Conservation (phyloP, 345 rosid genomes). For the Eucalyptus paniculata region DNA sequence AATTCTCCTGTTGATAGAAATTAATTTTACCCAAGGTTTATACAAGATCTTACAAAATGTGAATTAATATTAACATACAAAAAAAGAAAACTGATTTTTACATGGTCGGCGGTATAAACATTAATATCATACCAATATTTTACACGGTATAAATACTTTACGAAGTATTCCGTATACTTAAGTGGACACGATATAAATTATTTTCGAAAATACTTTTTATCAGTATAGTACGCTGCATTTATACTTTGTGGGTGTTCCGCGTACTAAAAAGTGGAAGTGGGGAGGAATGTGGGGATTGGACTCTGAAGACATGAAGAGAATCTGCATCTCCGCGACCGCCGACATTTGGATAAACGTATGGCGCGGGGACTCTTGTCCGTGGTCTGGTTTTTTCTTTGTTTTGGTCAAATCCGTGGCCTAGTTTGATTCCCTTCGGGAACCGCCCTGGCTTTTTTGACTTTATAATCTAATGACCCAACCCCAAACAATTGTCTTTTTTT, state of each 20-base stretch:
- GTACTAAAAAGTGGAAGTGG: not conserved
- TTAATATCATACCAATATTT: not conserved
- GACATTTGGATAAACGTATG: not conserved
- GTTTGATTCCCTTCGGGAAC: not conserved
- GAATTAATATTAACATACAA: not conserved
- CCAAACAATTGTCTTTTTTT: not conserved
- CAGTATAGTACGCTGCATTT: not conserved
- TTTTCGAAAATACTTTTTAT: not conserved
- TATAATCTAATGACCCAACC: not conserved
- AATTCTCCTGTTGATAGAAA: not conserved
- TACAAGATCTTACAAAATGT: not conserved
- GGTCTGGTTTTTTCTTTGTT: not conserved
- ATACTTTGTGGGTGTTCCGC: not conserved
- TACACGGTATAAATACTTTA: not conserved
- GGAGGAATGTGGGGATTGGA: not conserved
- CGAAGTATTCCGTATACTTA: not conserved
- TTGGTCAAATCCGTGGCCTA: no score
- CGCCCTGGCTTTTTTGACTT: not conserved
- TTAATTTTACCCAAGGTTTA: not conserved
- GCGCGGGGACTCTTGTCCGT: not conserved
- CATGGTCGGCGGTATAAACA: not conserved
- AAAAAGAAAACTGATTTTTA: not conserved
- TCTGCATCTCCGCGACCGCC: not conserved
- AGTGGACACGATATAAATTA: not conserved
- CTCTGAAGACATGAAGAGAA: not conserved